Evolutionary conservation across 2,329 filamentous ascomycete genomes (phyloP).

Genomic region (Cladosporium austrohemisphaericum): DNA sequence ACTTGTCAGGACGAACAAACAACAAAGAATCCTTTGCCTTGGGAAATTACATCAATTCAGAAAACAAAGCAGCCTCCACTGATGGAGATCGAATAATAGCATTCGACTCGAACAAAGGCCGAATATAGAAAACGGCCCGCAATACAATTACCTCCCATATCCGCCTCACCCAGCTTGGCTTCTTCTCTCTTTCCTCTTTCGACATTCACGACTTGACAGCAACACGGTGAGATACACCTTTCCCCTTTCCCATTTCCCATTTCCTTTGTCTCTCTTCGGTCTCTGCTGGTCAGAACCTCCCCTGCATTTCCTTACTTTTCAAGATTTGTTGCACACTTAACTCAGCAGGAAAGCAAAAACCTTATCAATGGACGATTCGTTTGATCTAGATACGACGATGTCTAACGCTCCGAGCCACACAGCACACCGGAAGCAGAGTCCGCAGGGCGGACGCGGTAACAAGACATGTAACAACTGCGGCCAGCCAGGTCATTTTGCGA

Average conservation of each 20-base stretch:
- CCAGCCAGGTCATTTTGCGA: background rate
- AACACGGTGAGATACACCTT: constrained; percentile 6
- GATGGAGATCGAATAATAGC: background rate
- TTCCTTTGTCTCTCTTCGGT: constrained; percentile 11
- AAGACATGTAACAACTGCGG: background rate
- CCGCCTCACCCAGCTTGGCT: background rate
- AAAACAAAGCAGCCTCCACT: background rate
- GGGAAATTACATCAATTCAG: background rate
- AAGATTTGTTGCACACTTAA: background rate
- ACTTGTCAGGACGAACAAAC: constrained; percentile 2
- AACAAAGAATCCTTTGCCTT: background rate
- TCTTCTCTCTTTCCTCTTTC: background rate
- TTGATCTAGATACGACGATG: background rate
- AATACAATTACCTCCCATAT: constrained; percentile 5
- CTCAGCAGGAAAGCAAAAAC: background rate
- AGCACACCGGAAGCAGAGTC: background rate
- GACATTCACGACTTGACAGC: constrained; percentile 9
- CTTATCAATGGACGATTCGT: background rate
- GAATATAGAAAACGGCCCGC: constrained; percentile 2
- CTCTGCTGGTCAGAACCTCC: constrained; percentile 13
- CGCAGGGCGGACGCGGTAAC: background rate
- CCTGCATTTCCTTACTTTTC: background rate
- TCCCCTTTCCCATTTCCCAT: constrained; percentile 5
- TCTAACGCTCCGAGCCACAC: background rate
- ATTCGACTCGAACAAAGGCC: constrained; percentile 1